Evolutionary conservation across 2,329 filamentous ascomycete species (phyloP), one percentile per base, ranked within the genome.

Genomic region (Blumeria hordei): DNA sequence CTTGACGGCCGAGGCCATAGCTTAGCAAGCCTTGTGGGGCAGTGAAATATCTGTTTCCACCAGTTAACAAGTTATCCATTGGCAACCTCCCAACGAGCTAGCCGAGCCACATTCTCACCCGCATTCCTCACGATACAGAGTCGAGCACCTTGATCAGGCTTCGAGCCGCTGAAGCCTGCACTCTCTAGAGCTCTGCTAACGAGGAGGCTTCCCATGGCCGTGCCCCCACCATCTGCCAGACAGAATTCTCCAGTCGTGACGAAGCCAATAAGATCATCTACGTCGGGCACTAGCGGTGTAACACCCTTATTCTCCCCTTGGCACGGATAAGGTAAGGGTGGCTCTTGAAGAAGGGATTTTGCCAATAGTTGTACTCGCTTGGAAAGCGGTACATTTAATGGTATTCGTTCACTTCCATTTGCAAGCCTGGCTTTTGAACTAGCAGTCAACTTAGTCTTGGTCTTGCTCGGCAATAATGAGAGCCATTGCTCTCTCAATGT

Each of bases 161-260:
- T 3, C 57, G 60, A 3, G 56, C 60, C 36, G 57, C 58, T 11
- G 70, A 16, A 41, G n/a, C n/a, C n/a, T 41, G 37, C 43, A 21
- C 69, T 65, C 55, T 72, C 68, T 3, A 75, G 57, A 1, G 84
- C 73, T 65, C 73, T 81, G 5, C 71, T 70, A 0, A 81, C 70
- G 12, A 78, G 70, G 32, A 96, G 64, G 53, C 76, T 81, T 0
- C 84, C 92, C 57, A 96, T 73, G 0, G 81, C 90, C 14, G 79
- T 80, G 0, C 83, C 85, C 60, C 74, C 76, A 0, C 90, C 92
- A 59, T 83, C 78, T 1, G 78, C 76, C 1, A 96, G 74, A 62
- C 83, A 88, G 65, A 83, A 94, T 53, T 85, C 82, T 0, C 90
- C 92, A 0, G 83, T 83, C 1, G 88, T 95, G 28, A 95, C 81